phyloP scores from a whole-genome alignment of 2,329 filamentous ascomycete genomes.

The Penicillium sp. region DNA sequence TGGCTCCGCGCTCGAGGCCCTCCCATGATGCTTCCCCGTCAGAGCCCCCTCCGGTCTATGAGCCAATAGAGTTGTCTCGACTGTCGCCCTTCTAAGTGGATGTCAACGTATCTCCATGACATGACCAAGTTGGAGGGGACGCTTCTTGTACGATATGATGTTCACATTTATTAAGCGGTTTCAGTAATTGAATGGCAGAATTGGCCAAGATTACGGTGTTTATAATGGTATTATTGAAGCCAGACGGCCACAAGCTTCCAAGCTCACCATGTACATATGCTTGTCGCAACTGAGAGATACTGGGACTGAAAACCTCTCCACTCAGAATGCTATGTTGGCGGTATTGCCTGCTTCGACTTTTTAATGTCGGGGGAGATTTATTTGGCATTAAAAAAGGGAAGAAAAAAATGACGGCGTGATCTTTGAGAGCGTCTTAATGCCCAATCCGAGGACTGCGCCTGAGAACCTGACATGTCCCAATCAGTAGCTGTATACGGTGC shows the following conservation, averaged over 20 bases:
- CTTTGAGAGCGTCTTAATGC: not conserved
- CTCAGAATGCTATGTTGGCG: not conserved
- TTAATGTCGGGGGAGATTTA: not conserved
- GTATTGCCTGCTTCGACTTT: not conserved
- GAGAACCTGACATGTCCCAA: not conserved
- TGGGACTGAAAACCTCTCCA: not conserved
- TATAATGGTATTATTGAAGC: not conserved
- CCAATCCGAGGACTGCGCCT: not conserved
- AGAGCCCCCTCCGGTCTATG: slow-evolving; percentile 34
- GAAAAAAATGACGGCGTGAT: not conserved
- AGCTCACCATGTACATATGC: slow-evolving; percentile 3
- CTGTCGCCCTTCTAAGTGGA: slow-evolving; percentile 3
- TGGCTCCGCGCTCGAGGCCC: slow-evolving; percentile 72
- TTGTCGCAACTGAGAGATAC: not conserved
- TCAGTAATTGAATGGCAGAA: slow-evolving; percentile 2
- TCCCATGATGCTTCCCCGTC: slow-evolving; percentile 65
- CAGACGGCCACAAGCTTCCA: not conserved
- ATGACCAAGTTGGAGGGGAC: slow-evolving; percentile 19
- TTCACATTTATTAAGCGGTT: slow-evolving; percentile 16
- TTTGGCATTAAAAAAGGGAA: not conserved
- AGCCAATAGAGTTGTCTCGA: slow-evolving; percentile 28
- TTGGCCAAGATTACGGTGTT: not conserved
- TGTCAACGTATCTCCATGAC: slow-evolving; percentile 19
- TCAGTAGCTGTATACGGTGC: not conserved
- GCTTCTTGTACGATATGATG: slow-evolving; percentile 34